Evolutionary conservation across 192 early-diverging fungal genomes (phyloP), one percentile per base, ranked within the genome.

Genomic region (Coemansia sp.): DNA sequence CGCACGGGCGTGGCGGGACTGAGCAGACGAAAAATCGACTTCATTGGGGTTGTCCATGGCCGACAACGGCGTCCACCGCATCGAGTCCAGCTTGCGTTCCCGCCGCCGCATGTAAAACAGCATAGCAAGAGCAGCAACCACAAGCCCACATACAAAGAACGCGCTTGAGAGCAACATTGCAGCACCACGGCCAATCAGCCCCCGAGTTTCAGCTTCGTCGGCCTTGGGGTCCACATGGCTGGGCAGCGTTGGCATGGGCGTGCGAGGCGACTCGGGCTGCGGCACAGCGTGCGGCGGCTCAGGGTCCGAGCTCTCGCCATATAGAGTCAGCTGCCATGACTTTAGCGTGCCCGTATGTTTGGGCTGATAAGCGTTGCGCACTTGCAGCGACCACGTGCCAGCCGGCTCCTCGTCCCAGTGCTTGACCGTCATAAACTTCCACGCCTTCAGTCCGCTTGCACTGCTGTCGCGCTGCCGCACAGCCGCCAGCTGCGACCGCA

Each of bases 341-440:
- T 82, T 68, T 35, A 93, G 76, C 29, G 64, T 81, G 11, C 92
- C 91, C 1, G 68, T 69, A 38, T 67, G 61, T 3, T 83, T 56
- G 2, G 84, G 77, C 72, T 87, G 82, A 12, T 63, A 78, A 1
- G 77, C 72, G 67, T 94, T 91, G n/a, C 84, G 82, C 17, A 93
- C 84, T 7, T 75, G 70, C 29, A 93, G 63, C 14, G 79, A 85
- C 97, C 97, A 99, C 25, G 76, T 67, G 53, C 97, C 95, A 0
- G 90, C 72, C 14, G 92, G 91, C 35, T 90, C 70, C 64, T 99
- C 97, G 57, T 89, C 95, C 97, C 97, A 99, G 64, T 99, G 97
- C 75, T 91, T 92, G 39, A 99, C 94, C 27, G 84, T 90, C 93
- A 95, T 96, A 63, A 97, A 93, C 25, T 91, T 94, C 97, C 97